Base-by-base conservation (phyloP, 805 yeast species). In the Nakazawaea wyomingensis region DNA sequence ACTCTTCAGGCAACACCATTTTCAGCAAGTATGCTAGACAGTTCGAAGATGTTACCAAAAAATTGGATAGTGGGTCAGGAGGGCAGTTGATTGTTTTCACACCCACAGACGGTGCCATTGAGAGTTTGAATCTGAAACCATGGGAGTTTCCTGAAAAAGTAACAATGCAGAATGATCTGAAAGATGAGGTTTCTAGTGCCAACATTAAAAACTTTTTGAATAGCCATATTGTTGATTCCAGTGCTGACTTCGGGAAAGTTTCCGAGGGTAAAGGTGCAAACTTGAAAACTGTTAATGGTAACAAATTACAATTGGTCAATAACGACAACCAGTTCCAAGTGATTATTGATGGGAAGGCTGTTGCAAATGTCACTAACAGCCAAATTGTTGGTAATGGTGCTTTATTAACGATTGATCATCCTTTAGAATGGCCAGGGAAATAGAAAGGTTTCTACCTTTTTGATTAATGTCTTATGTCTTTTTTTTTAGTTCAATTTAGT, bases 141-240 rank as follows among this genome's bases (percentile, higher is more conserved):
- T 88, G 95, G 96, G 82, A 82, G 55, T 87, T 82, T 59, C 95
- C 95, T 0, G 57, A 55, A 6, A 53, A 66, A 4, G 65, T 77
- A 13, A 67, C 66, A 18, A 68, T 64, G 5, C 64, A 59, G 26
- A 53, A 70, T 29, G 57, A 59, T 37, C 66, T 67, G 19, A 71
- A 72, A 35, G 88, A 81, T 43, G 59, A 64, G 22, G 62, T 71
- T 0, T 71, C 79, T 4, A 56, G 64, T 17, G 54, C 64, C 13
- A 87, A 87, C 57, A 60, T 82, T 28, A 59, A 70, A 42, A 65
- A 66, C 46, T 87, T 84, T 52, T 70, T 86, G 22, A 66, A 73
- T 46, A 73, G 81, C 31, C 96, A 87, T 58, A 63, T 84, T 22
- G 74, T 80, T 21, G 60, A 53, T 14, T 29, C 41, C 8, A 28